Percentiles rank a stretch among this genome's conserved stretches.
These are phyloP conservation scores for Galerina marginata DNA, from an alignment of 768 basidiomycete species.

Conservation along the genomic window DNA sequence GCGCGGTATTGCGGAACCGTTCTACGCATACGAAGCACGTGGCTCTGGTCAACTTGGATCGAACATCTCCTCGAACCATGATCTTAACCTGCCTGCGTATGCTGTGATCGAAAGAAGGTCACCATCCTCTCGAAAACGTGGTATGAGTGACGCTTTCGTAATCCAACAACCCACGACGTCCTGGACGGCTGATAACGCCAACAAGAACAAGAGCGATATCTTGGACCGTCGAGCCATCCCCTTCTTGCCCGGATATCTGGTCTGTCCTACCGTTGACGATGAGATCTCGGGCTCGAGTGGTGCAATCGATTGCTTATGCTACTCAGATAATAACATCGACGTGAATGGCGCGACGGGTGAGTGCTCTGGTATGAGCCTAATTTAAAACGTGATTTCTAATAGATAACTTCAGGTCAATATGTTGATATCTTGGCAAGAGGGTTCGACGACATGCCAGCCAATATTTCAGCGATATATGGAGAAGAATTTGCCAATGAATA, in stretches of 20 bases:
- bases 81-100: slow-evolving; percentile 2
- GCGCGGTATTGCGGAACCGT: not conserved
- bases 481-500: not conserved
- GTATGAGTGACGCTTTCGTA: not conserved
- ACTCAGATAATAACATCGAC: slow-evolving; percentile 8
- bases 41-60: slow-evolving; percentile 5
- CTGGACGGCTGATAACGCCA: not conserved
- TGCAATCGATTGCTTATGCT: slow-evolving; percentile 8
- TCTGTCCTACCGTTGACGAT: slow-evolving; percentile 7
- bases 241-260: slow-evolving; percentile 6
- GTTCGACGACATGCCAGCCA: slow-evolving; percentile 8
- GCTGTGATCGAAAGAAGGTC: slow-evolving; percentile 2
- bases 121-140: not conserved
- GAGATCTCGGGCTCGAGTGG: slow-evolving; percentile 10
- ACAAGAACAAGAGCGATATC: not conserved
- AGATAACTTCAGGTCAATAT: slow-evolving; percentile 2
- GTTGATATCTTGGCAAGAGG: slow-evolving; percentile 7
- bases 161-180: slow-evolving; percentile 5
- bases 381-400: not conserved
- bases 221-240: slow-evolving; percentile 10
- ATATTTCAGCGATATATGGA: slow-evolving; percentile 4
- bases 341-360: slow-evolving; percentile 4
- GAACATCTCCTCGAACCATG: slow-evolving; percentile 6
- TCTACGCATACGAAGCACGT: slow-evolving; percentile 7
- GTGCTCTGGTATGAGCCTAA: not conserved